These are phyloP conservation scores for Miscanthus sacchariflorus DNA, from an alignment of 202 grass and related monocot genomes.

Conservation along the genomic window DNA sequence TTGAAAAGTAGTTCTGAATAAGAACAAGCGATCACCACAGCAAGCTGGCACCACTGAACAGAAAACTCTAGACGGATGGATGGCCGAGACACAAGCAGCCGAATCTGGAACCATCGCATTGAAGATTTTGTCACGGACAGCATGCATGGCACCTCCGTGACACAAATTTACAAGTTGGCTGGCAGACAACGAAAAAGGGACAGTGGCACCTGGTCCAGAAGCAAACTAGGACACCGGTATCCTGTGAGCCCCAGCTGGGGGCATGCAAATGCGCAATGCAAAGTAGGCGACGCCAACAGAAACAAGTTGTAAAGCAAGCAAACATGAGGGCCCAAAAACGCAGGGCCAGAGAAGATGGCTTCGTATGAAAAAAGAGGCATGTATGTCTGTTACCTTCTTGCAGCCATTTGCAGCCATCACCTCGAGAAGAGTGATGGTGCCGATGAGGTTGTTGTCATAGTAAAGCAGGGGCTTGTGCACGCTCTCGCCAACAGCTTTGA, in stretches of 20 bases:
- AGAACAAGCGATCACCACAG: too few relatives aligned
- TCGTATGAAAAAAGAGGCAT: background rate
- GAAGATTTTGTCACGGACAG: constrained; percentile 16
- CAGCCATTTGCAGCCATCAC: constrained; percentile 94
- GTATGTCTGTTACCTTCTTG: constrained; percentile 63
- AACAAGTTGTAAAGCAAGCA: constrained; percentile 4
- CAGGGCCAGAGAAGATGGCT: background rate
- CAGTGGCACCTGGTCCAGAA: constrained; percentile 36
- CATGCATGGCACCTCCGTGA: constrained; percentile 28
- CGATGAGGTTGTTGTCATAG: constrained; percentile 94
- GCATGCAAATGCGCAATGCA: background rate
- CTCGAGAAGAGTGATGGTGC: constrained; percentile 82
- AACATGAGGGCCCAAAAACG: background rate
- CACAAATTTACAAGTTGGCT: constrained; percentile 27
- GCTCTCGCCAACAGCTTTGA: constrained; percentile 98
- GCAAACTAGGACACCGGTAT: constrained; percentile 31
- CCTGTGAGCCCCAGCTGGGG: constrained; percentile 53
- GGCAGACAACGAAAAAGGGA: background rate
- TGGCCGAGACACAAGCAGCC: background rate
- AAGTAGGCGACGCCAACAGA: background rate
- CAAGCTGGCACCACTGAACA: background rate
- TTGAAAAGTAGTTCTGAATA: too few relatives aligned
- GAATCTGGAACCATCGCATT: constrained; percentile 26
- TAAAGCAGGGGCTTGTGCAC: constrained; percentile 90
- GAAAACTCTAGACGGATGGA: constrained; percentile 1